Base-by-base conservation (phyloP, 148 eudicot species). In the Cornus florida region DNA sequence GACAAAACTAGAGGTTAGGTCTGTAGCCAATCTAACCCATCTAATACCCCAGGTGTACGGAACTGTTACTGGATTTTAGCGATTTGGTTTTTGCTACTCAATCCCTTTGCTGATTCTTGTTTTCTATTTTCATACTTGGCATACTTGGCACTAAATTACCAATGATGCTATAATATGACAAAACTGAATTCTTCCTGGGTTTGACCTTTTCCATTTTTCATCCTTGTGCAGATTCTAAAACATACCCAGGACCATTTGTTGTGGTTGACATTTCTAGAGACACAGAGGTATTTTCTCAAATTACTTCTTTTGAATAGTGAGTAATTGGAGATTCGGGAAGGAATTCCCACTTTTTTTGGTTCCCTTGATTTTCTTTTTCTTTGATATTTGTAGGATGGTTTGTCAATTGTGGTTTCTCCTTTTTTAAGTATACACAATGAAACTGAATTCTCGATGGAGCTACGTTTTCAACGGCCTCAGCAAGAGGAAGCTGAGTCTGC, bases 211-310 rank as follows among this genome's bases (percentile, higher is more conserved):
- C 33, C 24, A 23, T 38, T 24, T 67, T 76, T 69, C 87, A 53
- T 68, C 46, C 38, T 67, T 82, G 23, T 69, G 73, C 94, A 95
- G 99, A 92, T 81, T 77, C 91, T 76, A 87, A 80, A 83, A 85
- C 89, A 69, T 91, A 79, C 77, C 97, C 97, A 23, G 99, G 99
- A 70, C 97, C 99, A 39, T 87, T 91, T 78, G 64, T 96, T 75
- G 95, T 91, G 70, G 88, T 89, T 82, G 97, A 92, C 81, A 80
- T 94, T 80, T 90, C 94, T 69, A 85, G 86, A 78, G 84, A 80
- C 77, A 86, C 78, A 82, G 98, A 92, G 98, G 99, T 96, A 86
- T 70, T 12, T 33, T 77, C 77, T 70, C 53, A 56, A 32, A 39
- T 13, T 68, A 13, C 67, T 24, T 23, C 28, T 67, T 13, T 64